Evolutionary conservation across 2,329 filamentous ascomycete species (phyloP).

Genomic region (Alternaria ventricosa): DNA sequence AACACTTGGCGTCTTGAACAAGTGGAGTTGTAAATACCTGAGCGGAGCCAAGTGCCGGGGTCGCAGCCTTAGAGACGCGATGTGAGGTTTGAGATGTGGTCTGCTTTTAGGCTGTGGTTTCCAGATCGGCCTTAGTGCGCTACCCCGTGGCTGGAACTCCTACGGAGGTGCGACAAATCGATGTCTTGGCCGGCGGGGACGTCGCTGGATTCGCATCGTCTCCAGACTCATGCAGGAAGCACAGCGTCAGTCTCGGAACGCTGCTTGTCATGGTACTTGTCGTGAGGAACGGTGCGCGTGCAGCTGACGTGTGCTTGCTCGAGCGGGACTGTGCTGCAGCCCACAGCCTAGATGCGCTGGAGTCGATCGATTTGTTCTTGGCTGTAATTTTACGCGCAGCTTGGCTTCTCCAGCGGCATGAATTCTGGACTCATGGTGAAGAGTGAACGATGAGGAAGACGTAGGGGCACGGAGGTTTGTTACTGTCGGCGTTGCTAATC

Average conservation of each 20-base stretch:
- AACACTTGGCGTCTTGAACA: slow-evolving; percentile 35
- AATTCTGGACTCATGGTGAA: not conserved
- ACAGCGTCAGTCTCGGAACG: slow-evolving; percentile 10
- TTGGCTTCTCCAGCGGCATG: not conserved
- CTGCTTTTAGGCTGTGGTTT: slow-evolving; percentile 26
- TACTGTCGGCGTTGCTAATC: not conserved
- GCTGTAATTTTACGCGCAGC: not conserved
- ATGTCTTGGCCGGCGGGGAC: slow-evolving; percentile 26
- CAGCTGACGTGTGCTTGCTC: slow-evolving; percentile 26
- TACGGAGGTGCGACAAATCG: slow-evolving; percentile 40
- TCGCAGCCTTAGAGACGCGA: slow-evolving; percentile 12
- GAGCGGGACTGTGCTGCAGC: slow-evolving; percentile 6
- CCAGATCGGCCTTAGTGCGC: slow-evolving; percentile 18
- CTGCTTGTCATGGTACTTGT: slow-evolving; percentile 25
- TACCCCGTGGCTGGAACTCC: slow-evolving; percentile 23
- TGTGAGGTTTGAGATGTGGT: slow-evolving; percentile 25
- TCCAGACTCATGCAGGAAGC: slow-evolving; percentile 12
- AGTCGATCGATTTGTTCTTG: not conserved
- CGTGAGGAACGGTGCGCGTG: slow-evolving; percentile 22
- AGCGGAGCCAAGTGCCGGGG: slow-evolving; percentile 11
- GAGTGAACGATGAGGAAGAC: not conserved
- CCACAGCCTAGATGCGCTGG: not conserved
- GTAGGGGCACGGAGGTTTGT: not conserved
- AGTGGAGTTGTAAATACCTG: slow-evolving; percentile 34
- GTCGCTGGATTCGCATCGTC: slow-evolving; percentile 1